Evolutionary conservation across 805 yeast species (phyloP), one percentile per base, ranked within the genome.

Genomic region (Candida gorgasii): DNA sequence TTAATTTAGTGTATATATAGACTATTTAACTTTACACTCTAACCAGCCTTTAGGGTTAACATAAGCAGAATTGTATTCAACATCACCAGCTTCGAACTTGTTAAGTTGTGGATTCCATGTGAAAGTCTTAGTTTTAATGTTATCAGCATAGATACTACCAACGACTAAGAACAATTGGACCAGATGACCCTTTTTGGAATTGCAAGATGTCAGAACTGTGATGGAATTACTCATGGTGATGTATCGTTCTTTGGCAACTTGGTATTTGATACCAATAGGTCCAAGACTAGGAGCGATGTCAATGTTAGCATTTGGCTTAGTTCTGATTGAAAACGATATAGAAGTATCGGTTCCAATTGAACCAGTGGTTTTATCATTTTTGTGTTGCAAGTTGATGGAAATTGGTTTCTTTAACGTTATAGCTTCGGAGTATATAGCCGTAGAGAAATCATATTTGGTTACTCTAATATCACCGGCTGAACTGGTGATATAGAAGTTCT

Each of bases 1-100:
- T n/a, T n/a, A 35, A 55, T 76, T 27, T 75, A 55, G 35, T n/a
- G 35, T 36, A 39, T 39, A 36, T 32, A 26, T 30, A 29, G 2
- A 13, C 12, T 7, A 24, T 7, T 33, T 18, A 8, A 3, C 18
- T 15, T 23, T 18, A 32, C 50, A 47, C 8, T 35, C 23, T 5
- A 47, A 39, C 26, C 23, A 14, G 2, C 28, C 42, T 3, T 34
- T 39, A 2, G 48, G 50, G 14, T 36, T 19, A n/a, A 23, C 44
- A n/a, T 28, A 20, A 4, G 30, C 39, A 3, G 28, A 24, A 5
- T 38, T 31, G 11, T 9, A 24, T 1, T 17, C 13, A 3, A 14
- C 7, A n/a, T 13, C 12, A 7, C 33, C 39, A 7, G 8, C 22
- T 11, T 24, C 23, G 11, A 12, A 13, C 11, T n/a, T 17, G 36